Evolutionary conservation across 768 basidiomycete species (phyloP).

Genomic region (Boletus sensibilis): DNA sequence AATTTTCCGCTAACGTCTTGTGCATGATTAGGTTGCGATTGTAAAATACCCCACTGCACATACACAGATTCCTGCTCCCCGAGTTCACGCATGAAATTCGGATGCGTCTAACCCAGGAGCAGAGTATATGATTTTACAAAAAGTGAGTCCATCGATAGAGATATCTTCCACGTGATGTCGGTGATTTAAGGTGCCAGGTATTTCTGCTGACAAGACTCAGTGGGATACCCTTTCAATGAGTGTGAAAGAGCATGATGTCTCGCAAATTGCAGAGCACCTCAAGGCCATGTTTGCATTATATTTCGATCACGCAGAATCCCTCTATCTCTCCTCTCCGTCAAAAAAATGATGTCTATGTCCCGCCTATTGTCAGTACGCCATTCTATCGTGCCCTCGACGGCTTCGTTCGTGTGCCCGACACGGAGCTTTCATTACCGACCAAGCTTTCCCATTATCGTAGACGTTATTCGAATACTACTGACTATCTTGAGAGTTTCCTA

Average conservation of each 20-base stretch:
- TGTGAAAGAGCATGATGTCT: background rate
- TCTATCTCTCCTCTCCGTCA: background rate
- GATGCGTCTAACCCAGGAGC: background rate
- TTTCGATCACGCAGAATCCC: background rate
- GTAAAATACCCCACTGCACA: background rate
- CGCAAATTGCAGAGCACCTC: background rate
- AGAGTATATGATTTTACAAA: background rate
- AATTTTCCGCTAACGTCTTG: background rate
- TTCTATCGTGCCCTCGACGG: slow-evolving; percentile 3
- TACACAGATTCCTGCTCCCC: background rate
- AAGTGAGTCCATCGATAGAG: background rate
- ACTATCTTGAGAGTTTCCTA: slow-evolving; percentile 1
- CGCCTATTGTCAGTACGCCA: background rate
- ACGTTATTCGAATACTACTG: background rate
- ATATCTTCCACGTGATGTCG: background rate
- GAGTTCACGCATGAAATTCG: background rate
- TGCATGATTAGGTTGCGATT: background rate
- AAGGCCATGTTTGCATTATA: background rate
- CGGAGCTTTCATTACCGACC: background rate
- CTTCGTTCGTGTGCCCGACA: background rate
- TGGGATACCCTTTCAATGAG: background rate
- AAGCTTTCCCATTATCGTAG: background rate
- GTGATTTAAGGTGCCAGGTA: background rate
- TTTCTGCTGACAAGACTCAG: background rate
- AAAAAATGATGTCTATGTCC: background rate